phyloP scores from a whole-genome alignment of 331 rosid species.

The Erythrophleum ivorense region DNA sequence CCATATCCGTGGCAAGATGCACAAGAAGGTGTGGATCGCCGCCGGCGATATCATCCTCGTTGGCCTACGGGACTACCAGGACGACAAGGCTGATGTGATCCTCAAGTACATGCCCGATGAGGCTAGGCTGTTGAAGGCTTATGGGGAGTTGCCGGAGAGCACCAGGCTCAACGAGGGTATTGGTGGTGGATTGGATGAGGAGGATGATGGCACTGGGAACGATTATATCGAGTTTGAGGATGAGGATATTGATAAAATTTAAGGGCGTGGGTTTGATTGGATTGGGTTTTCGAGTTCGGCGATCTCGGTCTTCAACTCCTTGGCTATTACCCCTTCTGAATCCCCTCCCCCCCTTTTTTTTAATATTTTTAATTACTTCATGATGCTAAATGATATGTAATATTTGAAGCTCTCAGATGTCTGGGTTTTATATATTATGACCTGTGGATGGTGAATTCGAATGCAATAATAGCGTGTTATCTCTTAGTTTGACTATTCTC shows the following conservation, averaged over 20 bases:
- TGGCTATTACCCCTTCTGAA: neutral
- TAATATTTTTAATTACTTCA: neutral
- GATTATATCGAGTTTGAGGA: slow-evolving; percentile 67
- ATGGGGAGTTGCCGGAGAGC: slow-evolving; percentile 54
- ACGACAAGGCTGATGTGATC: slow-evolving; percentile 75
- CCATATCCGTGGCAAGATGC: slow-evolving; percentile 74
- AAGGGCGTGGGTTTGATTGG: neutral
- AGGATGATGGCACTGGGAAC: slow-evolving; percentile 48
- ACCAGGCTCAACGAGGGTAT: slow-evolving; percentile 57
- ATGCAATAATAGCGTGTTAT: slow-evolving; percentile 40
- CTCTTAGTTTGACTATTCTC: neutral
- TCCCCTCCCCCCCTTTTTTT: neutral
- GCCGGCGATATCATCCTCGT: slow-evolving; percentile 70
- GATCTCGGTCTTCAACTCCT: neutral
- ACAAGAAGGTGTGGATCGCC: slow-evolving; percentile 82
- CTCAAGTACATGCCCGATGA: slow-evolving; percentile 78
- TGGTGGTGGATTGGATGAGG: slow-evolving; percentile 62
- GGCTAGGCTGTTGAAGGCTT: slow-evolving; percentile 58
- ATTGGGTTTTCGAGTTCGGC: neutral
- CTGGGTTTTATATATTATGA: slow-evolving; percentile 8
- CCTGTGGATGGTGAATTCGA: slow-evolving; percentile 24
- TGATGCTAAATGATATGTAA: slow-evolving; percentile 26
- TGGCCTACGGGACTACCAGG: slow-evolving; percentile 68
- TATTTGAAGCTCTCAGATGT: neutral
- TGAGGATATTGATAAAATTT: slow-evolving; percentile 68